Conservation (phyloP, 768 basidiomycete genomes). For the Gloeopeniophorella convolvens region DNA sequence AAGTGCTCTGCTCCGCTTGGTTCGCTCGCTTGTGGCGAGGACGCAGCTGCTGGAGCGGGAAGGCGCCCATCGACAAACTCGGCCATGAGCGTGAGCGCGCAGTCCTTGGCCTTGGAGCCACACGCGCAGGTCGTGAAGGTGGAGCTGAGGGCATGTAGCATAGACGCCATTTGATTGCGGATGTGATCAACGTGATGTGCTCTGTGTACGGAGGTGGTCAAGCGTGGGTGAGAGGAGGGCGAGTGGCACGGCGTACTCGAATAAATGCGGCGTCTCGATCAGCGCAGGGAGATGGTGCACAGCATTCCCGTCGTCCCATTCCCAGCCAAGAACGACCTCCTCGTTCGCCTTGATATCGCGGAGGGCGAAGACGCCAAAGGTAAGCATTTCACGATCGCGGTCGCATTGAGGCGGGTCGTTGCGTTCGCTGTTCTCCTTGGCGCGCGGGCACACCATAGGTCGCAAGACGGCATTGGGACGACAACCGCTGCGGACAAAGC, state of each 20-base stretch:
- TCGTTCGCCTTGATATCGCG: conserved; percentile 70
- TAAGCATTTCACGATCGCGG: conserved; percentile 37
- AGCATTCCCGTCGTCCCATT: conserved; percentile 92
- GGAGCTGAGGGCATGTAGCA: conserved; percentile 61
- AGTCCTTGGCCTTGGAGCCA: conserved; percentile 53
- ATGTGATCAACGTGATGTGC: conserved; percentile 45
- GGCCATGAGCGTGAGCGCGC: conserved; percentile 58
- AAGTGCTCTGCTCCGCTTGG: conserved; percentile 8
- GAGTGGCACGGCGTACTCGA: conserved; percentile 42
- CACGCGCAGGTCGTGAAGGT: conserved; percentile 75
- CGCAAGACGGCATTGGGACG: conserved; percentile 42
- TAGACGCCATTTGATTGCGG: conserved; percentile 59
- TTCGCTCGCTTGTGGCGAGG: conserved; percentile 23
- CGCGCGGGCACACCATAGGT: conserved; percentile 34
- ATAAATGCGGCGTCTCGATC: conserved; percentile 48
- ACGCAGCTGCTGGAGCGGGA: conserved; percentile 23
- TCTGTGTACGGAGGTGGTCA: conserved; percentile 26
- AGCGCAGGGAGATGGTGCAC: conserved; percentile 73
- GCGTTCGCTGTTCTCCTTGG: conserved; percentile 21
- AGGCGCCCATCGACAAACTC: conserved; percentile 47
- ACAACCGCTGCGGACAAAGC: conserved; percentile 60
- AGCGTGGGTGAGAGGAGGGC: background rate
- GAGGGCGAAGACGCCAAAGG: conserved; percentile 78
- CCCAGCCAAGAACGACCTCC: conserved; percentile 89
- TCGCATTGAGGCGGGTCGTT: conserved; percentile 10